Evolutionary conservation across 129 eudicot genomes (phyloP), one percentile per base, ranked within the genome.

Genomic region (Heracleum sosnowskyi): DNA sequence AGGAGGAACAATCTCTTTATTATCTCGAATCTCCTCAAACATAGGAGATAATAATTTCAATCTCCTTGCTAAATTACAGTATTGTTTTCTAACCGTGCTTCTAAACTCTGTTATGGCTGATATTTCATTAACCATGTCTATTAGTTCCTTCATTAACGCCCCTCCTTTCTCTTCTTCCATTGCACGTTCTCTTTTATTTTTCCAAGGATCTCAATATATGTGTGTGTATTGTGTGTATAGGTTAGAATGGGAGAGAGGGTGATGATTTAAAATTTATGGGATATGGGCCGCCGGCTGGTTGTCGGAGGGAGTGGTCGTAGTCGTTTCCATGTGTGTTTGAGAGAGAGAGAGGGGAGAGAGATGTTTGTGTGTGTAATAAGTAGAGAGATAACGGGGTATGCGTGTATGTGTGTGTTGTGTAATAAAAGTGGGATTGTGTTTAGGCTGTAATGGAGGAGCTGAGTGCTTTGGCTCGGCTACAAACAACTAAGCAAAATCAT

Each of bases 11-110:
- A 80, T 41, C 55, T 87, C 91, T 64, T 87, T 88, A 69, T 84
- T 81, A 71, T 93, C 98, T 6, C 96, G 92, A 83, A 93, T 91
- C 88, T 93, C 98, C 78, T 93, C 98, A 36, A 93, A 93, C 92
- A 93, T 71, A 34, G 98, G 98, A 46, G 83, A 86, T 84, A 93
- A 82, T 17, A 93, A 87, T 88, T 93, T 93, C 84, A 93, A 74
- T 76, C 98, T 75, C 53, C 98, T 80, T 33, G 97, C 88, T 78
- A 93, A 76, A 83, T 93, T 93, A 35, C 87, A 84, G 81, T 89
- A 91, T 83, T 89, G 88, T 82, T 85, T 93, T 86, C 89, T 86
- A 20, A 93, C 95, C 40, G 86, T 76, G 22, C 62, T 35, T 47
- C 97, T 75, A 78, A 86, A 93, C 40, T 89, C 97, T 39, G 89